A percentile compares a stretch with the other conserved stretches of the same genome.
Evolutionary conservation across 352 stramenopile genomes (phyloP).

Genomic region (Phytophthora pisi): DNA sequence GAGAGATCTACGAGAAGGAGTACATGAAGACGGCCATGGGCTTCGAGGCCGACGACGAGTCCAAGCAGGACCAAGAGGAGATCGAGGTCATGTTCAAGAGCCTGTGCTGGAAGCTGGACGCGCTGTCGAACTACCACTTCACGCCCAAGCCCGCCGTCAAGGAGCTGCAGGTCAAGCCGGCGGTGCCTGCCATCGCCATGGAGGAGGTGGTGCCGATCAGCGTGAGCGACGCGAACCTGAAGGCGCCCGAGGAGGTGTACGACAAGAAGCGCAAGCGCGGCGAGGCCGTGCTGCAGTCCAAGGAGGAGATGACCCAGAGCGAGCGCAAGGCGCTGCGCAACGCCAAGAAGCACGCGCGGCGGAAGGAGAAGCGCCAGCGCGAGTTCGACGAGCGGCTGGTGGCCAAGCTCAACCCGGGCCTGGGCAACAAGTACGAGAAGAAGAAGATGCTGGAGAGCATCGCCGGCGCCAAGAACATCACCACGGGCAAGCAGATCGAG

Average conservation of each 20-base stretch:
- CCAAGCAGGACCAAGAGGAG: constrained; percentile 93
- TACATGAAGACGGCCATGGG: constrained; percentile 95
- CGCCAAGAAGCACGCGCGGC: constrained; percentile 91
- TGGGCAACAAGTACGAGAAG: constrained; percentile 97
- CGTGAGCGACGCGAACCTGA: constrained; percentile 85
- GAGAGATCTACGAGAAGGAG: constrained; percentile 96
- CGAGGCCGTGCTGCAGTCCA: constrained; percentile 77
- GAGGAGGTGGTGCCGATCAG: constrained; percentile 86
- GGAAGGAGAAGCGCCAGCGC: constrained; percentile 91
- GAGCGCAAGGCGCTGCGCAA: constrained; percentile 86
- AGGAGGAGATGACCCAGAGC: constrained; percentile 89
- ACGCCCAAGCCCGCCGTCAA: constrained; percentile 93
- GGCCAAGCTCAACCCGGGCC: constrained; percentile 93
- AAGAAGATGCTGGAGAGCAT: constrained; percentile 90
- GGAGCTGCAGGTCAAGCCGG: constrained; percentile 87
- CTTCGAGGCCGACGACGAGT: constrained; percentile 92
- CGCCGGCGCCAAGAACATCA: constrained; percentile 81
- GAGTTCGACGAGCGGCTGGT: constrained; percentile 92
- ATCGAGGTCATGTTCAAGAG: constrained; percentile 96
- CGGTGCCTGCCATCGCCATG: constrained; percentile 83
- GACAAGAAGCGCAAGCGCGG: constrained; percentile 90
- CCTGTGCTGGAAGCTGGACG: constrained; percentile 95
- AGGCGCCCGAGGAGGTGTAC: constrained; percentile 84
- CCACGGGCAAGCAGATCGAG: constrained; percentile 83
- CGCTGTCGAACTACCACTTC: constrained; percentile 96